A percentile compares a stretch with the other conserved stretches of the same genome.
Conservation (phyloP, 805 yeast species). For the Candida ficus region DNA sequence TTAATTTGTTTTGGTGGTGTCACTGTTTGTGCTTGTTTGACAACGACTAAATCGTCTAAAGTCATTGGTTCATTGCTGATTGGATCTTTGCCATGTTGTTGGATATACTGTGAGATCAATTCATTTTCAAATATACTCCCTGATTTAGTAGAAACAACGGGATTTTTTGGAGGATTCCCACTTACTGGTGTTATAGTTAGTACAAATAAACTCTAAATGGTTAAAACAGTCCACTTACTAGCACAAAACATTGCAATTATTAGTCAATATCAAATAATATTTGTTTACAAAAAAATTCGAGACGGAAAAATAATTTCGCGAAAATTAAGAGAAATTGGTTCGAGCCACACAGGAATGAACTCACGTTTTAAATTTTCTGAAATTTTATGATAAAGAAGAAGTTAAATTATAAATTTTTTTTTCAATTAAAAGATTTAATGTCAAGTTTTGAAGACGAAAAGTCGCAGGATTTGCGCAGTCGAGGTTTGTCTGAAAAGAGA, state of each 20-base stretch:
- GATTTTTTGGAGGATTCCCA: constrained; percentile 62
- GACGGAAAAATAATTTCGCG: too few species aligned
- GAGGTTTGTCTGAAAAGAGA: neutral
- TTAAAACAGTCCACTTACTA: constrained; percentile 1
- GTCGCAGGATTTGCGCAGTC: neutral
- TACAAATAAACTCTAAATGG: neutral
- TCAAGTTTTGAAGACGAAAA: neutral
- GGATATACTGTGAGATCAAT: constrained; percentile 55
- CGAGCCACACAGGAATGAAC: too few species aligned
- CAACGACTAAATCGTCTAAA: constrained; percentile 50
- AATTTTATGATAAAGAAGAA: too few species aligned
- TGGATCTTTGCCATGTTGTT: constrained; percentile 71
- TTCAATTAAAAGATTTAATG: too few species aligned
- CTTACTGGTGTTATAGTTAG: constrained; percentile 36
- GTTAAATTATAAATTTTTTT: too few species aligned
- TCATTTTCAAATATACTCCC: constrained; percentile 65
- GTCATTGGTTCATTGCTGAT: constrained; percentile 57
- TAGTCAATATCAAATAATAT: too few species aligned
- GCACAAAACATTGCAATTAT: constrained; percentile 14
- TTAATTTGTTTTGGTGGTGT: constrained; percentile 37
- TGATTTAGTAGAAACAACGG: constrained; percentile 73
- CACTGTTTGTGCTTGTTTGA: constrained; percentile 29
- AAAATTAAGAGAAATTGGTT: too few species aligned
- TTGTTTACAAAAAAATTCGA: too few species aligned
- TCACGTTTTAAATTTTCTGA: too few species aligned